These are phyloP conservation scores for Botrytis fragariae DNA, from an alignment of 2,329 filamentous ascomycete species.

Conservation along the genomic window DNA sequence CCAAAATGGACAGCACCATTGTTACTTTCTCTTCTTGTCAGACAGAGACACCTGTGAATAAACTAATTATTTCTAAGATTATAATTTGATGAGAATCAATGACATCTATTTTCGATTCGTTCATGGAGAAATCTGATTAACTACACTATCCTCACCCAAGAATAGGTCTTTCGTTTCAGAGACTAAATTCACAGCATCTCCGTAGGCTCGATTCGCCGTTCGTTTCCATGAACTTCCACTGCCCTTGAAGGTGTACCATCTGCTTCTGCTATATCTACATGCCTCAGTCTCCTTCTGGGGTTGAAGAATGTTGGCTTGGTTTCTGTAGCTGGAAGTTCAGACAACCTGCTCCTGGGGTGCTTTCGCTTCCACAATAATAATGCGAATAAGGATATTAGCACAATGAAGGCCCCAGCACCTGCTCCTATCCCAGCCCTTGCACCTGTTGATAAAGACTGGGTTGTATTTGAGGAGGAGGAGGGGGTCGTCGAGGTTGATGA, in stretches of 20 bases:
- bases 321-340: not conserved
- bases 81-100: not conserved
- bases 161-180: not conserved
- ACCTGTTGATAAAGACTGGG: not conserved
- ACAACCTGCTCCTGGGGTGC: not conserved
- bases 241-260: not conserved
- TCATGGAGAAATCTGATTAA: not conserved
- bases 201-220: not conserved
- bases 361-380: not conserved
- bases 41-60: not conserved
- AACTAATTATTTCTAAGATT: not conserved
- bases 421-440: not conserved
- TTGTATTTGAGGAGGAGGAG: not conserved
- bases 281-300: not conserved
- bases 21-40: not conserved
- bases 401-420: not conserved
- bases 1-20: not conserved
- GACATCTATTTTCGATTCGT: not conserved
- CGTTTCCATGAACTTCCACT: not conserved
- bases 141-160: not conserved
- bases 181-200: not conserved
- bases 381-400: not conserved
- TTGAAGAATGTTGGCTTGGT: not conserved
- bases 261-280: conserved; percentile 3
- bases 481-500: not conserved